Evolutionary conservation across 2,329 filamentous ascomycete species (phyloP).

Genomic region (Macrophomina phaseolina): DNA sequence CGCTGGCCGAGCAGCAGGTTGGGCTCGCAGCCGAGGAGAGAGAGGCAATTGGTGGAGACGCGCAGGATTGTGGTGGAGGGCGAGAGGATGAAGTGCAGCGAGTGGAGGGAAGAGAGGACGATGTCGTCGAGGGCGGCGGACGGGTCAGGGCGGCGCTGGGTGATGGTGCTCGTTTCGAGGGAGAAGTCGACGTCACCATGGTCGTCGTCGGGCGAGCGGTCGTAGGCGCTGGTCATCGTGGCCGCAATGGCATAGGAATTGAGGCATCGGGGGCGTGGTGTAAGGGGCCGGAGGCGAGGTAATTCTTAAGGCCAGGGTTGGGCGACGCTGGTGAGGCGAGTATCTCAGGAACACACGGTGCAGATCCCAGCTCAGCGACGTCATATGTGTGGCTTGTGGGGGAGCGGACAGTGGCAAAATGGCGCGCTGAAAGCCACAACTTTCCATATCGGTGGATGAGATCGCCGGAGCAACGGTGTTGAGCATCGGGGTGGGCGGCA

Average conservation of each 20-base stretch:
- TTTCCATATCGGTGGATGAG: background rate
- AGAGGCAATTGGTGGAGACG: slow-evolving; percentile 21
- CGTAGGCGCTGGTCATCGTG: background rate
- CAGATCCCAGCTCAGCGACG: background rate
- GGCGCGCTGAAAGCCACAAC: slow-evolving; percentile 11
- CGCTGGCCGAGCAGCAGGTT: slow-evolving; percentile 16
- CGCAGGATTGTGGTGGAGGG: slow-evolving; percentile 17
- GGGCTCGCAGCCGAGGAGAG: slow-evolving; percentile 15
- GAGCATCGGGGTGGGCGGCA: background rate
- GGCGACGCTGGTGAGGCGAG: background rate
- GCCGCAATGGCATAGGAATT: slow-evolving; percentile 2
- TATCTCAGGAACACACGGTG: background rate
- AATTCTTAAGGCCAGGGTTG: background rate
- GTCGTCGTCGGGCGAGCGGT: background rate
- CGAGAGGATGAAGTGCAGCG: slow-evolving; percentile 17
- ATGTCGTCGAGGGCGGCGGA: slow-evolving; percentile 8
- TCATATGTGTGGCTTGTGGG: slow-evolving; percentile 19
- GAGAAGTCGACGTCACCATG: background rate
- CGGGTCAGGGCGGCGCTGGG: background rate
- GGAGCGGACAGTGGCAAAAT: slow-evolving; percentile 8
- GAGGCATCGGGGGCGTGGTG: background rate
- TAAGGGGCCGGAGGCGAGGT: background rate
- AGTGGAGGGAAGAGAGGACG: slow-evolving; percentile 8
- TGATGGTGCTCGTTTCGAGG: background rate
- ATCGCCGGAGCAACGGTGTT: background rate